These are phyloP conservation scores for Mucor lusitanicus DNA, from an alignment of 371 early-diverging fungal genomes.

Conservation along the genomic window DNA sequence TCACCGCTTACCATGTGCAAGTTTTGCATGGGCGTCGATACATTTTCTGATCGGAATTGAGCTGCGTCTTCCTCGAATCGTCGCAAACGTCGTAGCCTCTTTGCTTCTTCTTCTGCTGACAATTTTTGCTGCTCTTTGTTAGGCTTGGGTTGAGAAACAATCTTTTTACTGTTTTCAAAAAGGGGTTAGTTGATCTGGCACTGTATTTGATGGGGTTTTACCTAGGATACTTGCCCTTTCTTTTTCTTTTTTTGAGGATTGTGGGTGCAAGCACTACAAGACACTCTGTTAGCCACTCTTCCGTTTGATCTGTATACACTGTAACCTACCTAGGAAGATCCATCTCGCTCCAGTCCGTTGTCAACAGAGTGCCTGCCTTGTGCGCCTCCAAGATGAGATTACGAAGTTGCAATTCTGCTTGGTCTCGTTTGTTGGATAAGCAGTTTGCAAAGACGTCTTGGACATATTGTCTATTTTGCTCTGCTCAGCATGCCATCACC, in stretches of 20 bases:
- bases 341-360: conserved; percentile 70
- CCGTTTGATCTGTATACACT: neutral
- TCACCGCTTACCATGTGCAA: conserved; percentile 9
- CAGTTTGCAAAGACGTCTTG: conserved; percentile 59
- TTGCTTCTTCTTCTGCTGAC: conserved; percentile 40
- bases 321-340: conserved; percentile 58
- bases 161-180: conserved; percentile 1
- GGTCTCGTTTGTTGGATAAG: conserved; percentile 49
- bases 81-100: conserved; percentile 38
- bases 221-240: conserved; percentile 20
- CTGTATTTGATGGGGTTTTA: neutral
- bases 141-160: conserved; percentile 13
- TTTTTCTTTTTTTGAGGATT: conserved; percentile 25
- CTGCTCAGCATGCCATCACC: neutral
- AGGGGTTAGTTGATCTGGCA: neutral
- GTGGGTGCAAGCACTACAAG: conserved; percentile 21
- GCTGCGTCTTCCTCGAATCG: conserved; percentile 51
- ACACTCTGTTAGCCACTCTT: neutral
- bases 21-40: conserved; percentile 5
- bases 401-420: conserved; percentile 57
- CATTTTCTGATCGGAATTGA: conserved; percentile 13
- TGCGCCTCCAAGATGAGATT: conserved; percentile 58
- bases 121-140: conserved; percentile 3
- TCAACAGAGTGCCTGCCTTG: conserved; percentile 50
- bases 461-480: conserved; percentile 56